Percentiles rank a stretch among this genome's conserved stretches.
Evolutionary conservation across 192 early-diverging fungal species (phyloP).

Genomic region (Podila minutissima): DNA sequence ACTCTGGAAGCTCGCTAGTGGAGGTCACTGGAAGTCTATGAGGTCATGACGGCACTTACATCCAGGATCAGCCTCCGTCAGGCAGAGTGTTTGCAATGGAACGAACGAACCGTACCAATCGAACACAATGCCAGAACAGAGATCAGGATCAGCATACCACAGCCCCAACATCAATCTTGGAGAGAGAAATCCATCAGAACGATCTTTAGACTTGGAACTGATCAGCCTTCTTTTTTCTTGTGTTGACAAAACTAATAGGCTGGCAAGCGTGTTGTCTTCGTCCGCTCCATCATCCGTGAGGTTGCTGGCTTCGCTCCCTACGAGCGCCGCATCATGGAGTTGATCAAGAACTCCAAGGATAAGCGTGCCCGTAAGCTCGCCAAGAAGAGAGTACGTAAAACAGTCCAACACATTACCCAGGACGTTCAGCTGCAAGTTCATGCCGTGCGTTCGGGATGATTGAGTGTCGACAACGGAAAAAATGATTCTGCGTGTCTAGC

Average conservation of each 20-base stretch:
- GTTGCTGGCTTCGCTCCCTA: slow-evolving; percentile 98
- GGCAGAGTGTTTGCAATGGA: too few species aligned
- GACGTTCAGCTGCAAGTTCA: background rate
- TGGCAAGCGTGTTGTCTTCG: slow-evolving; percentile 85
- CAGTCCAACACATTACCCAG: background rate
- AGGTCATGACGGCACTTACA: too few species aligned
- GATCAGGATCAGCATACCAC: background rate
- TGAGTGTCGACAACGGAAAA: too few species aligned
- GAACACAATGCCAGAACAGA: background rate
- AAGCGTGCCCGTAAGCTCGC: slow-evolving; percentile 99
- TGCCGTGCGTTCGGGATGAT: too few species aligned
- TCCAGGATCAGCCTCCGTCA: too few species aligned
- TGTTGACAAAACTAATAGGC: slow-evolving; percentile 16
- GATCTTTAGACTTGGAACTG: background rate
- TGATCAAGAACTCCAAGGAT: slow-evolving; percentile 99
- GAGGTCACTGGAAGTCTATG: background rate
- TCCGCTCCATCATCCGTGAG: slow-evolving; percentile 95
- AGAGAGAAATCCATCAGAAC: background rate
- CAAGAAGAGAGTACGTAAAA: slow-evolving; percentile 85
- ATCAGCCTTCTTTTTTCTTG: background rate
- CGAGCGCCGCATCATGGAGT: slow-evolving; percentile 99
- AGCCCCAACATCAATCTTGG: background rate
- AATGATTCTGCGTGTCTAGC: too few species aligned
- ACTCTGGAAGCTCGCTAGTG: background rate
- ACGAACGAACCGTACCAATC: background rate